Conservation (phyloP, 2,329 filamentous ascomycete genomes). For the Aspergillus latus region DNA sequence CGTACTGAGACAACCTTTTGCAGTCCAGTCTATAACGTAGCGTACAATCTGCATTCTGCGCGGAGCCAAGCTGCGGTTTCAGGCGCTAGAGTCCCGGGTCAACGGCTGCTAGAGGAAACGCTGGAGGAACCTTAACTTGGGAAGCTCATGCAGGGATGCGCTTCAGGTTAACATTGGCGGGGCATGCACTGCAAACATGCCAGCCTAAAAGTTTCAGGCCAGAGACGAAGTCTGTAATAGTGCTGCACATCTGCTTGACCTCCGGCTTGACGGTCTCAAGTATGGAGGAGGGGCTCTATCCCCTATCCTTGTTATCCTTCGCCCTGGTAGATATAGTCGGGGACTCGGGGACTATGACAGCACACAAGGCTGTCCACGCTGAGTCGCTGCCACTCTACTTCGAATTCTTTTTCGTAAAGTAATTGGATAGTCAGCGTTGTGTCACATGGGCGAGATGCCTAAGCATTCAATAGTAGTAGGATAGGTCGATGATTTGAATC, state of each 20-base stretch:
- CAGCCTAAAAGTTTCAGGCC: background rate
- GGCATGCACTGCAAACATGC: background rate
- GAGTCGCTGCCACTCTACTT: background rate
- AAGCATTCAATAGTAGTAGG: background rate
- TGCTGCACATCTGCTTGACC: too few species aligned
- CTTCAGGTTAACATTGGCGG: background rate
- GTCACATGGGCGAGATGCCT: background rate
- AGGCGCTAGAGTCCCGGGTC: background rate
- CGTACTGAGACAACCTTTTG: too few species aligned
- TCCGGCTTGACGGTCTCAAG: too few species aligned
- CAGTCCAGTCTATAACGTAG: too few species aligned
- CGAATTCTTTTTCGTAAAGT: background rate
- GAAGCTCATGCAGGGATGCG: slow-evolving; percentile 1
- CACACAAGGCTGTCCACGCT: too few species aligned
- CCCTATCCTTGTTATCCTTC: too few species aligned
- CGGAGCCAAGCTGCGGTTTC: background rate
- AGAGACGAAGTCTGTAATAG: too few species aligned
- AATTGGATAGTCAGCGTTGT: background rate
- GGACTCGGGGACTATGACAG: background rate
- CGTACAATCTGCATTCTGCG: too few species aligned
- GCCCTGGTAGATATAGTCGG: too few species aligned
- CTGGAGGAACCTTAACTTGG: background rate
- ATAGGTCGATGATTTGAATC: too few species aligned
- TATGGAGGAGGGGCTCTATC: too few species aligned
- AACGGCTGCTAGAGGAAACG: slow-evolving; percentile 6